Conservation (phyloP, 495 filamentous ascomycete genomes). For the Lepraria neglecta region DNA sequence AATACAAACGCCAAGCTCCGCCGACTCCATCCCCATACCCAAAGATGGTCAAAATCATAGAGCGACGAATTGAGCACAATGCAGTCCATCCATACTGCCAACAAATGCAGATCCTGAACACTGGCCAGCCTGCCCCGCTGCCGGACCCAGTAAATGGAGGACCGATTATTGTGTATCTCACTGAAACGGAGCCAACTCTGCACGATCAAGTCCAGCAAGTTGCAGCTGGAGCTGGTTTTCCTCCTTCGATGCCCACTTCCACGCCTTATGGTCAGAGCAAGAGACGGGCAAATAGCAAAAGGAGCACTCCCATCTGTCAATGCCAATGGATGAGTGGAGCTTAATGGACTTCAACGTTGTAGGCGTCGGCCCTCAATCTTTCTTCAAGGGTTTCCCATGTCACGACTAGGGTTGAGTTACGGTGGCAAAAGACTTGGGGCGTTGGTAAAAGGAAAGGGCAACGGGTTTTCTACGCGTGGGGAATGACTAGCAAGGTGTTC, state of each 20-base stretch:
- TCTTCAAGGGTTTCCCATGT: neutral
- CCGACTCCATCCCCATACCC: slow-evolving; percentile 48
- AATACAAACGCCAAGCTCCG: slow-evolving; percentile 14
- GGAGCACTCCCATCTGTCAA: slow-evolving; percentile 8
- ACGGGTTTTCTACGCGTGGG: neutral
- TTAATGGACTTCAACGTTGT: neutral
- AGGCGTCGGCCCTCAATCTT: neutral
- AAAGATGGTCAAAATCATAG: slow-evolving; percentile 70
- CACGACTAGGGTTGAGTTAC: neutral
- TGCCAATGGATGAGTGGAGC: slow-evolving; percentile 18
- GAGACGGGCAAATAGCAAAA: slow-evolving; percentile 9
- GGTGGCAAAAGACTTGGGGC: neutral
- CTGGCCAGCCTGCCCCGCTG: slow-evolving; percentile 42
- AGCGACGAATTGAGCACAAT: slow-evolving; percentile 52
- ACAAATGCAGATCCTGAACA: slow-evolving; percentile 57
- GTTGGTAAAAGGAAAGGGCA: neutral
- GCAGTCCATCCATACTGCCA: slow-evolving; percentile 56
- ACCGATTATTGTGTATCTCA: slow-evolving; percentile 49
- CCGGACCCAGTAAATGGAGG: slow-evolving; percentile 35
- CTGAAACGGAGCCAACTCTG: slow-evolving; percentile 35
- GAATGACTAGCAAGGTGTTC: slow-evolving; percentile 7
- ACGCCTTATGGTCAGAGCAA: neutral
- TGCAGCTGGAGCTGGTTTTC: neutral
- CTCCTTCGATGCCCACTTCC: neutral
- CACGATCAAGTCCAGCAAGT: neutral